Conservation (phyloP, 208 protist species). For the Strigomonas culicis region DNA sequence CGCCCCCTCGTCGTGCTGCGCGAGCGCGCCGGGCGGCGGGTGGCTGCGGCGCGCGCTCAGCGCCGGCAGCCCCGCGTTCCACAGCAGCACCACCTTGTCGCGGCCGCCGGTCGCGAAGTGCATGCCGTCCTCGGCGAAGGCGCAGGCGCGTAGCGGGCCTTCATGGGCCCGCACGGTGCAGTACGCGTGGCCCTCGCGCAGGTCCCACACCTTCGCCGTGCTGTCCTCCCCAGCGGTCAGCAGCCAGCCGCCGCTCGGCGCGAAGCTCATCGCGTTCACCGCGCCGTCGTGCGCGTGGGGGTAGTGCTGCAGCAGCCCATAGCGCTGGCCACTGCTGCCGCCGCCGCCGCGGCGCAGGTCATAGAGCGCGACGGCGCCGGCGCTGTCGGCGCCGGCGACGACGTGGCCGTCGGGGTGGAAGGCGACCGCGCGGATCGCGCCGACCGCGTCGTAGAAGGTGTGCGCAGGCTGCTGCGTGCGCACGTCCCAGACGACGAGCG, state of each 20-base stretch:
- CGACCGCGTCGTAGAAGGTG: conserved; percentile 60
- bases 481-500: conserved; percentile 80
- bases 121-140: conserved; percentile 45
- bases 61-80: conserved; percentile 61
- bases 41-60: no score
- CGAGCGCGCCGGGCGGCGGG: not conserved
- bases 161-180: conserved; percentile 83
- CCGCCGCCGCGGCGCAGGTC: conserved; percentile 56
- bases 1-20: not conserved
- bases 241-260: conserved; percentile 75
- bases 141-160: conserved; percentile 48
- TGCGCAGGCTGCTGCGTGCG: conserved; percentile 44
- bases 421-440: conserved; percentile 48
- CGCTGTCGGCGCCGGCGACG: conserved; percentile 63
- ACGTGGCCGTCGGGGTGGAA: conserved; percentile 86
- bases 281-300: conserved; percentile 51
- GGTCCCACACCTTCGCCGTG: conserved; percentile 82
- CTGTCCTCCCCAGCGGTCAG: conserved; percentile 76
- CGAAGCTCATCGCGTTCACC: conserved; percentile 71
- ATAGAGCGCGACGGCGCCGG: conserved; percentile 82
- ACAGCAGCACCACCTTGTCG: conserved; percentile 80
- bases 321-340: conserved; percentile 6
- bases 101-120: conserved; percentile 68
- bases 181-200: conserved; percentile 76
- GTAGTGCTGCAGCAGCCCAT: conserved; percentile 83